Base-by-base conservation (phyloP, 1,284 basidiomycete species). In the Limonomyces culmigenus region DNA sequence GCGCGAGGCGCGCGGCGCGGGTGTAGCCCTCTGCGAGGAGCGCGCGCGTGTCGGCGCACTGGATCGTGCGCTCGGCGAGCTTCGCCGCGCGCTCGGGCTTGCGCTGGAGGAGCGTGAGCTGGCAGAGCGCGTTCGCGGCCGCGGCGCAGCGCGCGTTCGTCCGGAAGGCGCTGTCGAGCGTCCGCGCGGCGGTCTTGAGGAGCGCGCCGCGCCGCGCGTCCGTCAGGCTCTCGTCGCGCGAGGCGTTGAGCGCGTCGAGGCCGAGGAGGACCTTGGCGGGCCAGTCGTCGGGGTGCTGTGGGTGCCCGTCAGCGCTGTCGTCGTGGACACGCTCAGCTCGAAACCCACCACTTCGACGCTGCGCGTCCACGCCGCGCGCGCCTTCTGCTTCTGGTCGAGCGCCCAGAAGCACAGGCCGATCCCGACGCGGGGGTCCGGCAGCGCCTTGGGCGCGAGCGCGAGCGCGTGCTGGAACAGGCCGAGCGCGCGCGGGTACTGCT, bases 401-500 rank as follows among this genome's bases (percentile, higher is more conserved):
- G 80, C 70, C 83, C 85, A 95, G 14, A 88, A 65, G 54, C 91
- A 93, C 5, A 95, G 59, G 6, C 92, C 92, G 27, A 96, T 86
- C 13, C 91, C 91, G 43, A 95, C 83, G 12, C 91, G 70, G 19
- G 91, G 91, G 52, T 96, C 91, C 0, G 91, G 92, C 16, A 67
- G 59, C 54, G 81, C 84, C 11, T 67, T 56, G 0, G 91, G 88
- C 36, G 74, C 75, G 32, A 85, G 65, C 31, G 67, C 60, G 12
- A 96, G 65, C 11, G 91, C 75, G 38, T 76, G 72, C 51, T 93
- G 91, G 53, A 93, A 95, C 2, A 76, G 52, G 43, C 77, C 74
- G 14, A 95, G 65, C 1, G 91, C 76, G 34, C 76, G 74, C n/a
- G 71, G 62, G 47, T 74, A 85, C 42, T 79, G 72, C 33, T 84